Base-by-base conservation (phyloP, 192 early-diverging fungal species). In the Coemansia sp. region DNA sequence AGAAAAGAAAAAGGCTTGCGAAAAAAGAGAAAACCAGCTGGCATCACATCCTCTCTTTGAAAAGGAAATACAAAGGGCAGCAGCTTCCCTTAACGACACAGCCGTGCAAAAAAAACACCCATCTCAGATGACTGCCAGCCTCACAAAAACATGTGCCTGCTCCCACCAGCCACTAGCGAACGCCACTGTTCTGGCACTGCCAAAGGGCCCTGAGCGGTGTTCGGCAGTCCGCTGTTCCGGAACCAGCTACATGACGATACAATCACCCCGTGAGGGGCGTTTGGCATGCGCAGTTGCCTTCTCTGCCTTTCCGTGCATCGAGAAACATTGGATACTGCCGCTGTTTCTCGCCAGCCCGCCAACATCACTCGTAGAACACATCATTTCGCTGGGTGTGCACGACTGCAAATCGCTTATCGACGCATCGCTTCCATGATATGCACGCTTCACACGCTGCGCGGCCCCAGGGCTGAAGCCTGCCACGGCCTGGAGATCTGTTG, bases 381-480 rank as follows among this genome's bases (percentile, higher is more conserved):
- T 21, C 20, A 71, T 37, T 56, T 77, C 74, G 56, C 72, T 75
- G 25, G 78, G 56, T 2, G 72, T 63, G 56, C 68, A 71, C 56
- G 78, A 81, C 42, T 68, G 68, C 46, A 81, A 49, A 59, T 81
- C 78, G 57, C 66, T 58, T 26, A 75, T 61, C 4, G 78, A 75
- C 28, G 72, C 73, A 46, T 68, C 63, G 57, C 72, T 68, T 18
- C 78, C 72, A n/a, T 72, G 66, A 30, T 61, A 39, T 2, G 62
- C 56, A 31, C 64, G 69, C 64, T 70, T 75, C 30, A 73, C 78
- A 16, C 78, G 78, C 43, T 75, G 78, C 7, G 78, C 78, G 1
- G 78, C 78, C 28, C 70, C 78, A 2, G 78, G 72, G 43, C 78
- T 81, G 45, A 81, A 81, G 5, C 78, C 78, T 3, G 78, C 78